phyloP scores from a whole-genome alignment of 2,329 filamentous ascomycete genomes.

The Arthrobotrys conoides region DNA sequence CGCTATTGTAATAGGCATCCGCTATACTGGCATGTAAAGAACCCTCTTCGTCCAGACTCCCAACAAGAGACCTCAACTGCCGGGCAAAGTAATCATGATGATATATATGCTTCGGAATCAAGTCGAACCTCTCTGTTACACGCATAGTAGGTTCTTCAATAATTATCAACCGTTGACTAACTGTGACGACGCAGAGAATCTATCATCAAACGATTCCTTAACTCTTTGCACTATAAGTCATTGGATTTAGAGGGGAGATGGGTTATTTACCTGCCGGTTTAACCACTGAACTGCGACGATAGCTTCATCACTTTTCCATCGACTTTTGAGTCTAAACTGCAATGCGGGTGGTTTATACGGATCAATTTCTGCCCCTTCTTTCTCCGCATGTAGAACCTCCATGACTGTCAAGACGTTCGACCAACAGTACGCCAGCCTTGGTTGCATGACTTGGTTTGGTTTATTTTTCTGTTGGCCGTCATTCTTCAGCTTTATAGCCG shows the following conservation, averaged over 20 bases:
- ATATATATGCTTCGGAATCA: constrained; percentile 92
- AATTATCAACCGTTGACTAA: constrained; percentile 92
- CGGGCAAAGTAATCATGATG: constrained; percentile 90
- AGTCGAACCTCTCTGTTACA: constrained; percentile 93
- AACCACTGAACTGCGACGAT: constrained; percentile 98
- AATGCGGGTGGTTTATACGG: constrained; percentile 83
- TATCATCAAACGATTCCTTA: constrained; percentile 71
- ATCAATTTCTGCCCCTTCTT: constrained; percentile 75
- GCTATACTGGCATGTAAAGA: constrained; percentile 96
- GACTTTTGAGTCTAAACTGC: constrained; percentile 83
- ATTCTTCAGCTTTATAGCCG: constrained; percentile 87
- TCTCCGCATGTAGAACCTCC: constrained; percentile 77
- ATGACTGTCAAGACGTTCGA: constrained; percentile 96
- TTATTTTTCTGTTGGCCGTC: constrained; percentile 75
- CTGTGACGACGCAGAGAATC: constrained; percentile 89
- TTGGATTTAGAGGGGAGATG: neutral
- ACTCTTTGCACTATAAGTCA: constrained; percentile 6
- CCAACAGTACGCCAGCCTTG: constrained; percentile 97
- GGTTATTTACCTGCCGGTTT: constrained; percentile 70
- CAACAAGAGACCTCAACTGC: constrained; percentile 86
- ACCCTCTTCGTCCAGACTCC: constrained; percentile 89
- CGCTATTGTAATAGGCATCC: constrained; percentile 98
- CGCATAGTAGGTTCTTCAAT: constrained; percentile 90
- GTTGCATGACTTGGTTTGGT: constrained; percentile 79
- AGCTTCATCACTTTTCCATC: constrained; percentile 94